Percentiles rank a stretch among this genome's conserved stretches.
phyloP scores from a whole-genome alignment of 2,329 filamentous ascomycete genomes.

The Aspergillus quadricinctus region DNA sequence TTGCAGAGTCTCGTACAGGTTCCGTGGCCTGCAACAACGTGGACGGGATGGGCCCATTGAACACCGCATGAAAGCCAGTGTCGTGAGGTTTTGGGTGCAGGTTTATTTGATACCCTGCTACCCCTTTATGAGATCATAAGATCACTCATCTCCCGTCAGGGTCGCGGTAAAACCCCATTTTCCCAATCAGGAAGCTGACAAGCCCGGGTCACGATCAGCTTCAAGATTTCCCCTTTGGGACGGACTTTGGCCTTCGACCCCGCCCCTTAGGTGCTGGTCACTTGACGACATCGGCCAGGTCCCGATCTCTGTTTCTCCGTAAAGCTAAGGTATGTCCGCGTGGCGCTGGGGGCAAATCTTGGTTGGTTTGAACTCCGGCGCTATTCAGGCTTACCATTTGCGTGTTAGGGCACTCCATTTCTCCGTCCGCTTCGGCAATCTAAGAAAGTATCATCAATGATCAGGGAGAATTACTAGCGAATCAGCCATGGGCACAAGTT shows the following conservation, averaged over 20 bases:
- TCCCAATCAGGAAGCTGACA: not conserved
- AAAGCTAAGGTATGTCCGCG: not conserved
- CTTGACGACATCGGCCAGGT: not conserved
- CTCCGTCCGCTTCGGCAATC: too few species aligned
- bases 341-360: not conserved
- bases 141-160: too few species aligned
- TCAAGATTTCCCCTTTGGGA: not conserved
- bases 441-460: not conserved
- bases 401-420: not conserved
- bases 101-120: not conserved
- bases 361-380: not conserved
- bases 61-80: too few species aligned
- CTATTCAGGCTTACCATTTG: not conserved
- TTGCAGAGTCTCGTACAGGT: not conserved
- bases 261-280: too few species aligned
- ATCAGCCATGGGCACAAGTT: not conserved
- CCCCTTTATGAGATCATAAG: not conserved
- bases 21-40: too few species aligned
- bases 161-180: not conserved
- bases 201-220: not conserved
- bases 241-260: not conserved
- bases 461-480: not conserved
- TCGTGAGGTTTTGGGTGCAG: too few species aligned
- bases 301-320: not conserved
- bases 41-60: too few species aligned